Base-by-base conservation (phyloP, 768 basidiomycete species). In the Bullera alba region DNA sequence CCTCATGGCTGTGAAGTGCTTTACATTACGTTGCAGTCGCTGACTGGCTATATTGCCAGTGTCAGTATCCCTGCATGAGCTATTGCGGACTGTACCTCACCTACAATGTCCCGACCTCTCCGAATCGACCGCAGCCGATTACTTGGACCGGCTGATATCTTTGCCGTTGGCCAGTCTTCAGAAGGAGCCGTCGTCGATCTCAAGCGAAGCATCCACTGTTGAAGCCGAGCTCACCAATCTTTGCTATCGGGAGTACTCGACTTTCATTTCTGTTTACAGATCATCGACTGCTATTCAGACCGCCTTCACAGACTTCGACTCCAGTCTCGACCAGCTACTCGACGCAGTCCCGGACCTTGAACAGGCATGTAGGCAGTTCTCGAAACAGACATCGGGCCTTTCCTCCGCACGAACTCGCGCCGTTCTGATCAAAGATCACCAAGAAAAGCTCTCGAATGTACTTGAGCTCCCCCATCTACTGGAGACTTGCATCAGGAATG, bases 401-500 rank as follows among this genome's bases (percentile, higher is more conserved):
- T 80, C 89, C 45, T 75, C 78, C 42, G 83, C 86, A 45, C 79
- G 92, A 30, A 77, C 79, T 51, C 83, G 84, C 56, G 87, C 87
- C 0, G 78, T 82, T 27, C 77, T 86, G 43, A 87, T 97, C n/a
- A 80, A 90, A 52, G 92, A 96, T 61, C 87, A 93, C 61, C 86
- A 90, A 65, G 89, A 93, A 70, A 91, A 91, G 72, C 79, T 97
- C 53, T 79, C 86, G 57, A 91, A 96, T 70, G 74, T 97, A 29
- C 81, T 97, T 50, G 91, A 95, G 60, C 80, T 92, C 42, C 90
- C 93, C 7, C 77, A 86, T 44, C 79, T 99, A 26, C 85, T 95
- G 65, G 88, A 93, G 68, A 87, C 89, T 1, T 96, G 90, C 67
- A 86, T 95, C 14, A 80, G 90, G 32, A 90, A 89, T 63, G 89